Base-by-base conservation (phyloP, 805 yeast genomes). In the Ogataea dorogensis region DNA sequence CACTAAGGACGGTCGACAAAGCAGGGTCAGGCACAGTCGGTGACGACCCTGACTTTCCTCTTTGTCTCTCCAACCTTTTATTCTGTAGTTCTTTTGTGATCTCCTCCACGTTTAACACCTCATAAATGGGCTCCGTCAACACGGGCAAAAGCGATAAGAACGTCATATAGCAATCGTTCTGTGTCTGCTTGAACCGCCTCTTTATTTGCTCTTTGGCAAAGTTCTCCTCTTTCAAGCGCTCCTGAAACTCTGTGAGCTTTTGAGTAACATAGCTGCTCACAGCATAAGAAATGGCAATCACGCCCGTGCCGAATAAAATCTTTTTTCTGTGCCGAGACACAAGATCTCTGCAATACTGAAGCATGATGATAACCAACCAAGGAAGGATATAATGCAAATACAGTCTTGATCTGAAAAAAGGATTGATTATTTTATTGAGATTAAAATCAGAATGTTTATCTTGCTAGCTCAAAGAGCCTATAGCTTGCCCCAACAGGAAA, bases 171-270 rank as follows among this genome's bases (percentile, higher is more conserved):
- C 96, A 86, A 60, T 91, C 98, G 49, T 81, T 80, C 54, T 89
- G 97, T 8, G 96, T 91, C 65, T 88, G 96, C 33, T 83, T 79
- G 52, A 88, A 91, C 40, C 97, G 67, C 49, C 93, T 71, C 49
- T 81, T 81, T 41, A 89, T 82, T 49, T 78, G 82, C 46, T 79
- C 86, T 33, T 72, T 68, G 15, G 83, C 74, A 34, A 75, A 71
- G 28, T 75, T 71, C 58, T 79, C 83, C 45, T 76, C 75, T 29
- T 71, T 64, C 24, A 79, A 49, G 30, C 69, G 64, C 34, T 70
- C 64, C 48, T 78, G 82, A 28, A 73, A 62, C 48, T 73, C 76
- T 10, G 56, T 46, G 26, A 78, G 55, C 53, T 74, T 72, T 36
- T 56, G 49, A 36, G 65, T 63, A 13, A 76, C 59, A 46, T 65